Percentiles rank a stretch among this genome's conserved stretches.
Conservation (phyloP, 1,284 basidiomycete species). For the Coniferiporia weirii region DNA sequence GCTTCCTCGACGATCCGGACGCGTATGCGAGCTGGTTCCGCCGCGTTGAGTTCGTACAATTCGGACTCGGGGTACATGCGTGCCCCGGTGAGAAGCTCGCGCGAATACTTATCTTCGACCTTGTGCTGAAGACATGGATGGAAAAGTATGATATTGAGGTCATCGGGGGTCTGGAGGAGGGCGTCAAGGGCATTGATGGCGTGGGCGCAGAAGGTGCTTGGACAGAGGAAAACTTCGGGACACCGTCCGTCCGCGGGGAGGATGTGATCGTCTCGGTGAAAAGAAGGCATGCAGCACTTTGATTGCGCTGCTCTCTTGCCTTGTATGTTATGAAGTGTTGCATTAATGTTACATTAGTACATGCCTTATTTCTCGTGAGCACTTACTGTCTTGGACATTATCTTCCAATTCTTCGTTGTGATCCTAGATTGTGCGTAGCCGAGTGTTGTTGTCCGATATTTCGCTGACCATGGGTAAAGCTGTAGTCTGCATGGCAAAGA, state of each 20-base stretch:
- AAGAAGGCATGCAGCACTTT: not conserved
- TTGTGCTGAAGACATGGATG: slow-evolving; percentile 8
- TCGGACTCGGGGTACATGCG: slow-evolving; percentile 11
- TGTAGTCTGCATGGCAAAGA: too few species aligned
- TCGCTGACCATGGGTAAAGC: too few species aligned
- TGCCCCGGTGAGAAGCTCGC: slow-evolving; percentile 17
- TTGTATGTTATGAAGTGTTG: too few species aligned
- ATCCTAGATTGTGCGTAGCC: too few species aligned
- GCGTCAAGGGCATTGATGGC: slow-evolving; percentile 14
- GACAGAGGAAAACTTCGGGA: slow-evolving; percentile 17
- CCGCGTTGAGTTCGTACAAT: slow-evolving; percentile 15
- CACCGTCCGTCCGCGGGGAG: slow-evolving; percentile 12
- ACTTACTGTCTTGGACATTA: too few species aligned
- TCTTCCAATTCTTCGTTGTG: too few species aligned
- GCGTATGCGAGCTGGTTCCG: slow-evolving; percentile 13
- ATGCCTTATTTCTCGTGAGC: too few species aligned
- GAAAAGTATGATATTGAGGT: slow-evolving; percentile 17
- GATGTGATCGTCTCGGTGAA: slow-evolving; percentile 8
- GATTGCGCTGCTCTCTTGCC: too few species aligned
- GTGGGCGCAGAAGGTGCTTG: slow-evolving; percentile 15
- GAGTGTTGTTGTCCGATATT: too few species aligned
- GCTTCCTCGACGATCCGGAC: slow-evolving; percentile 10
- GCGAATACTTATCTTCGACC: slow-evolving; percentile 9
- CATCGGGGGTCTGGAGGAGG: slow-evolving; percentile 13
- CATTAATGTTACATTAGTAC: too few species aligned